Evolutionary conservation across 2,329 filamentous ascomycete genomes (phyloP).

Genomic region (Graphilbum fragrans): DNA sequence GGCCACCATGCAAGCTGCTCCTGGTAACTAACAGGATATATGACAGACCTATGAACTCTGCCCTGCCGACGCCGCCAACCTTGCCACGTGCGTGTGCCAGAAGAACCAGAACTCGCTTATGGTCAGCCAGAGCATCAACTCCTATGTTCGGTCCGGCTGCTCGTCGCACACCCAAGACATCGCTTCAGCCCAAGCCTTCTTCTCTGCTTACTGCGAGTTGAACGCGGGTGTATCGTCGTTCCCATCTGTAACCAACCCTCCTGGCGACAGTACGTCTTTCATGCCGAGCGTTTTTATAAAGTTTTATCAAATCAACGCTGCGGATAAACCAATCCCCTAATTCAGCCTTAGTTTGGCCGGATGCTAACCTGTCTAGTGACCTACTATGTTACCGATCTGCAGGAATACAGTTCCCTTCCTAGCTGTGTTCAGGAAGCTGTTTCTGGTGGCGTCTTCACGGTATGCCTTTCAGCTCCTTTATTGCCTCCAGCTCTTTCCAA

Average conservation of each 20-base stretch:
- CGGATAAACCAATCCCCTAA: no score
- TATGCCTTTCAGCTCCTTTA: slow-evolving; percentile 13
- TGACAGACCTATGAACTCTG: slow-evolving; percentile 13
- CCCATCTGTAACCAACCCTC: slow-evolving; percentile 29
- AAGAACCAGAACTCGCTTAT: slow-evolving; percentile 35
- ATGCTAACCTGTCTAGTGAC: slow-evolving; percentile 24
- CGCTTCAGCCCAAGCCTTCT: slow-evolving; percentile 35
- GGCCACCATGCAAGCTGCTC: neutral
- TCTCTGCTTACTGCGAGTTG: slow-evolving; percentile 38
- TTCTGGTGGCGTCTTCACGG: slow-evolving; percentile 26
- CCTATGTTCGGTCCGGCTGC: slow-evolving; percentile 30
- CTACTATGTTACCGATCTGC: slow-evolving; percentile 40
- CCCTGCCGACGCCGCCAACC: slow-evolving; percentile 14
- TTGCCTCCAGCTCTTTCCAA: neutral
- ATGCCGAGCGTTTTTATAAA: no score
- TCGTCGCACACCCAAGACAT: slow-evolving; percentile 33
- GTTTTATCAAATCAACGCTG: neutral
- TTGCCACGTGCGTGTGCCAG: slow-evolving; percentile 38
- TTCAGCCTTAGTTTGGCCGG: neutral
- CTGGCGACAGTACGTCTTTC: slow-evolving; percentile 35
- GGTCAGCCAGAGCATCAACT: slow-evolving; percentile 29
- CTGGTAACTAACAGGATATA: slow-evolving; percentile 9
- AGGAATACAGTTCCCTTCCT: slow-evolving; percentile 30
- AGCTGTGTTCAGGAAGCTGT: slow-evolving; percentile 32
- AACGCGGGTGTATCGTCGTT: slow-evolving; percentile 36